Evolutionary conservation across 2,329 filamentous ascomycete genomes (phyloP).

Genomic region (Lachnellula subtilissima): DNA sequence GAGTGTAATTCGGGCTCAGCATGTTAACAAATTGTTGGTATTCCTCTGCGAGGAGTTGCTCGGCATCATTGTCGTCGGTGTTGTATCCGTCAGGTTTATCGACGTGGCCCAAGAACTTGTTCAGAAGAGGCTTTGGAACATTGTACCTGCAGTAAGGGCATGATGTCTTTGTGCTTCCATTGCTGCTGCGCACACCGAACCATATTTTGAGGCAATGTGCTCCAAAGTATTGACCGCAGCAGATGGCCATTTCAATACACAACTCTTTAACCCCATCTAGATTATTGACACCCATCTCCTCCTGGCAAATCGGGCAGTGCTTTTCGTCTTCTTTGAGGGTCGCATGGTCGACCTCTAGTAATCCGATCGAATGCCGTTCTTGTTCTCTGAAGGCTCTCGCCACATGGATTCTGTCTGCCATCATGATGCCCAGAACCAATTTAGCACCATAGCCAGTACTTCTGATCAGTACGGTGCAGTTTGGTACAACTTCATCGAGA

Average conservation of each 20-base stretch:
- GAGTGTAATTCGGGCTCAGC: neutral
- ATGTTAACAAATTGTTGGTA: neutral
- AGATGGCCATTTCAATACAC: conserved; percentile 17
- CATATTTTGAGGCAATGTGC: conserved; percentile 16
- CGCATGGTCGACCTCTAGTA: conserved; percentile 2
- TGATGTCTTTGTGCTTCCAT: neutral
- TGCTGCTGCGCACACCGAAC: conserved; percentile 1
- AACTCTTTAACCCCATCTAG: conserved; percentile 9
- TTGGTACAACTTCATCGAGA: neutral
- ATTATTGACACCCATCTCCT: conserved; percentile 9
- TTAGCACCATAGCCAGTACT: conserved; percentile 21
- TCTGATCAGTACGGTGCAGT: conserved; percentile 8
- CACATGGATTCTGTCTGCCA: conserved; percentile 21
- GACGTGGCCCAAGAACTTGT: conserved; percentile 8
- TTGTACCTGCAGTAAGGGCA: conserved; percentile 19
- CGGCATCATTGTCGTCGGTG: neutral
- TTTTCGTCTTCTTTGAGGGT: conserved; percentile 7
- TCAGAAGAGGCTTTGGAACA: conserved; percentile 10
- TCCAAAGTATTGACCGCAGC: conserved; percentile 22
- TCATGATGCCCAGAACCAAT: conserved; percentile 20
- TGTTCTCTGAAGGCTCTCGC: conserved; percentile 5
- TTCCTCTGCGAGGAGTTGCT: neutral
- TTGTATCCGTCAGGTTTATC: conserved; percentile 1
- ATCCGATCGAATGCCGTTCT: conserved; percentile 5
- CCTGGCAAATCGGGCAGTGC: conserved; percentile 20